Evolutionary conservation across 78 protist species (phyloP), one percentile per base, ranked within the genome.

Genomic region (Creolimax fragrantissima): DNA sequence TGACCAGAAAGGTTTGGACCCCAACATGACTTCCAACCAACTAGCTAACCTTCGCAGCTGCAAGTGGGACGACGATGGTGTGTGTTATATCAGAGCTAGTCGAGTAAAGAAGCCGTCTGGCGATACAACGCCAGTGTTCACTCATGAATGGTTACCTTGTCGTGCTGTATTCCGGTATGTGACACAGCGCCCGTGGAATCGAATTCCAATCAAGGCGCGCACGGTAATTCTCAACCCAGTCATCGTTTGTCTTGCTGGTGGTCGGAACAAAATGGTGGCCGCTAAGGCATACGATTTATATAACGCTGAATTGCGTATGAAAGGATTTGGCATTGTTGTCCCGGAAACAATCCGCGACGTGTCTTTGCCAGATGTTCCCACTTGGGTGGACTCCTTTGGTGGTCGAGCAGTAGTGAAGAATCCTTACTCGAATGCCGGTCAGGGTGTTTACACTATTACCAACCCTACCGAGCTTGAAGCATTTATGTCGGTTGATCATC

Each of bases 171-270:
- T 95, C 58, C 41, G 95, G 11, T 95, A 95, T 88, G 96, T 95
- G 35, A 95, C 96, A 3, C 93, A 92, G 93, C 7, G n/a, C 41
- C 96, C 96, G 24, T 95, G 96, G 96, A 67, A 35, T 42, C 92
- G 95, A 32, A 3, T 95, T 35, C 96, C 94, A 6, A 32, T 85
- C 58, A 67, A 3, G 5, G 3, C 94, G 11, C 37, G 93, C 43
- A 95, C 96, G 2, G 5, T 93, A 4, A 42, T 95, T 7, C 4
- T 95, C 43, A 95, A 95, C 81, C 94, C 94, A 2, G 35, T 92
- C 36, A 35, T 90, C 44, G 91, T 66, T 7, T 94, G 95, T 41
- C 92, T 94, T 7, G 94, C 95, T 5, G 95, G 96, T 17, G 96
- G 96, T 39, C 85, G 96, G 4, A 95, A 95, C 94, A 95, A 95